phyloP scores from a whole-genome alignment of 108 stramenopile species.

The Cyclotella choctawhatcheeana region DNA sequence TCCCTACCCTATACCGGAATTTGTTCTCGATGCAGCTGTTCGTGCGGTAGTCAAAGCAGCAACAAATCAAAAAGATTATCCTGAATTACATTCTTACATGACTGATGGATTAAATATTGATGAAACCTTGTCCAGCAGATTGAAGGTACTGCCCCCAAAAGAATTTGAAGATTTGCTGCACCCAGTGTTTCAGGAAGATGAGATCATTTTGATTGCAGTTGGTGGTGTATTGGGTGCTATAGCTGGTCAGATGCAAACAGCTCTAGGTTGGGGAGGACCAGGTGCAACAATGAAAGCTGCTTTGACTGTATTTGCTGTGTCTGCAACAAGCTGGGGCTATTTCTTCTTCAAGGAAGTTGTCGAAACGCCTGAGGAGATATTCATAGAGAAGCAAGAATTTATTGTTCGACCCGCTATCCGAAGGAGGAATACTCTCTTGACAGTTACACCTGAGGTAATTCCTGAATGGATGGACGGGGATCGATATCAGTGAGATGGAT shows the following conservation, averaged over 20 bases:
- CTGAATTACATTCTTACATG: slow-evolving; percentile 69
- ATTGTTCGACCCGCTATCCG: slow-evolving; percentile 37
- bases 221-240: slow-evolving; percentile 91
- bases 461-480: slow-evolving; percentile 48
- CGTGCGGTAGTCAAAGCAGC: slow-evolving; percentile 66
- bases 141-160: slow-evolving; percentile 72
- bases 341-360: slow-evolving; percentile 51
- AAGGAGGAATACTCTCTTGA: slow-evolving; percentile 42
- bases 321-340: slow-evolving; percentile 48
- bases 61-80: slow-evolving; percentile 53
- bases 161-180: slow-evolving; percentile 94
- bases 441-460: slow-evolving; percentile 31
- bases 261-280: slow-evolving; percentile 79
- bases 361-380: slow-evolving; percentile 30
- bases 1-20: slow-evolving; percentile 71
- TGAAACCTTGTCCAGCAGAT: slow-evolving; percentile 77
- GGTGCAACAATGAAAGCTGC: slow-evolving; percentile 63
- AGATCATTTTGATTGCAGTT: slow-evolving; percentile 89
- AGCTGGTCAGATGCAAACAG: slow-evolving; percentile 85
- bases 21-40: slow-evolving; percentile 64
- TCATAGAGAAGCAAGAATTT: slow-evolving; percentile 28
- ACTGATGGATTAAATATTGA: slow-evolving; percentile 63
- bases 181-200: slow-evolving; percentile 97
- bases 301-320: slow-evolving; percentile 40
- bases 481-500: slow-evolving; percentile 23